These are phyloP conservation scores for Penicillium rolfsii DNA, from an alignment of 2,329 filamentous ascomycete genomes.

Conservation along the genomic window DNA sequence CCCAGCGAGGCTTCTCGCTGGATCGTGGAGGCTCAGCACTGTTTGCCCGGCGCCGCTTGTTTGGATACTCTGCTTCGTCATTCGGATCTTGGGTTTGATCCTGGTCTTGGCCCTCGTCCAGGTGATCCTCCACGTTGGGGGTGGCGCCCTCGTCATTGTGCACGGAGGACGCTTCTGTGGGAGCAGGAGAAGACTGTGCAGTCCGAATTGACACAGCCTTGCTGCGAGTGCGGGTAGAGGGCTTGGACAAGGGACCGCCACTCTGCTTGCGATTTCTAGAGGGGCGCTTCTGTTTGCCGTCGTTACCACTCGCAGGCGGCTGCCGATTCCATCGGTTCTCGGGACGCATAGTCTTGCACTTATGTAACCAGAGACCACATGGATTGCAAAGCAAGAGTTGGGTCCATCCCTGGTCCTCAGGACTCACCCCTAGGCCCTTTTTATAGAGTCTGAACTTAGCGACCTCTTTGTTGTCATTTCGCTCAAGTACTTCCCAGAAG, in stretches of 20 bases:
- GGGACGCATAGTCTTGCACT: constrained; percentile 83
- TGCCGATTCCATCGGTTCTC: constrained; percentile 76
- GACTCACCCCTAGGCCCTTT: constrained; percentile 62
- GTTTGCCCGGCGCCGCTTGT: constrained; percentile 51
- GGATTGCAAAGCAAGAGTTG: constrained; percentile 87
- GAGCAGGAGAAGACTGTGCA: constrained; percentile 45
- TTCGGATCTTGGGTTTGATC: constrained; percentile 32
- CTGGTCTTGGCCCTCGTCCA: constrained; percentile 31
- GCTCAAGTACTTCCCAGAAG: constrained; percentile 69
- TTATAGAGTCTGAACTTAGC: constrained; percentile 73
- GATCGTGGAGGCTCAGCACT: constrained; percentile 51
- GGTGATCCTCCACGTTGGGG: constrained; percentile 38
- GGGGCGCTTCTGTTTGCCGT: constrained; percentile 47
- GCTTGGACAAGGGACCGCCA: constrained; percentile 39
- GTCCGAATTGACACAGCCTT: constrained; percentile 33
- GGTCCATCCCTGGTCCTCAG: constrained; percentile 71
- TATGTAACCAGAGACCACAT: constrained; percentile 92
- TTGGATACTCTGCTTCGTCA: constrained; percentile 37
- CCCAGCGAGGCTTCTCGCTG: constrained; percentile 38
- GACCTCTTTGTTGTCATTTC: constrained; percentile 65
- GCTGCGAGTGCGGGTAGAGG: constrained; percentile 39
- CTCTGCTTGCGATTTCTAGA: constrained; percentile 37
- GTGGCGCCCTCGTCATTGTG: constrained; percentile 41
- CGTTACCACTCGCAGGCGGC: constrained; percentile 34
- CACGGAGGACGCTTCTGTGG: constrained; percentile 43